Percentiles rank a stretch among this genome's conserved stretches.
phyloP scores from a whole-genome alignment of 1,139 yeast species.

The Eremothecium sinecaudum region DNA sequence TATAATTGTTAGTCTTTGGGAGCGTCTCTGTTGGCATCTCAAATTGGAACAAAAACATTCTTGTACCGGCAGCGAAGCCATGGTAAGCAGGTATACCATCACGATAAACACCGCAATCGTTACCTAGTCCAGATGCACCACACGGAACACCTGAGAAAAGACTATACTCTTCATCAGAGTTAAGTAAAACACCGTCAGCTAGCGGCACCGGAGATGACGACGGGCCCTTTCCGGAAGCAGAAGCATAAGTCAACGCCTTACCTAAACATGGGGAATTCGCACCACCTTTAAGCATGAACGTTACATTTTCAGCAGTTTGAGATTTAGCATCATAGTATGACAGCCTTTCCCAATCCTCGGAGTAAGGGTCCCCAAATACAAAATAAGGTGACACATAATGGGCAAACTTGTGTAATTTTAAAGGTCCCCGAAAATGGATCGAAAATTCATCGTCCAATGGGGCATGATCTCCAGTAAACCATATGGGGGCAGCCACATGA shows the following conservation, averaged over 20 bases:
- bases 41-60: conserved; percentile 85
- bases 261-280: conserved; percentile 52
- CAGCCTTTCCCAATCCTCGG: conserved; percentile 38
- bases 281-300: conserved; percentile 51
- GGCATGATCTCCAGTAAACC: conserved; percentile 54
- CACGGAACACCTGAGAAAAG: conserved; percentile 54
- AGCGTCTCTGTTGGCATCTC: conserved; percentile 55
- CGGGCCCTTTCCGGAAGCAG: conserved; percentile 36
- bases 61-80: conserved; percentile 71
- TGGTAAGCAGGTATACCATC: conserved; percentile 81
- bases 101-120: conserved; percentile 64
- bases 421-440: conserved; percentile 78
- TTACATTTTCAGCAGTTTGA: conserved; percentile 45
- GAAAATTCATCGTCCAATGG: conserved; percentile 64
- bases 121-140: conserved; percentile 36
- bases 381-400: conserved; percentile 41
- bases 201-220: conserved; percentile 42
- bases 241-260: conserved; percentile 48
- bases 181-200: conserved; percentile 39
- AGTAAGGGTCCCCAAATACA: conserved; percentile 21
- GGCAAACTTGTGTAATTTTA: conserved; percentile 53
- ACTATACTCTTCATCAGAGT: conserved; percentile 50
- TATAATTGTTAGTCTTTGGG: conserved; percentile 36
- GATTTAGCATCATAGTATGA: conserved; percentile 38
- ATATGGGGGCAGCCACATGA: conserved; percentile 31